Base-by-base conservation (phyloP, 179 eudicot species). In the Silene vulgaris region DNA sequence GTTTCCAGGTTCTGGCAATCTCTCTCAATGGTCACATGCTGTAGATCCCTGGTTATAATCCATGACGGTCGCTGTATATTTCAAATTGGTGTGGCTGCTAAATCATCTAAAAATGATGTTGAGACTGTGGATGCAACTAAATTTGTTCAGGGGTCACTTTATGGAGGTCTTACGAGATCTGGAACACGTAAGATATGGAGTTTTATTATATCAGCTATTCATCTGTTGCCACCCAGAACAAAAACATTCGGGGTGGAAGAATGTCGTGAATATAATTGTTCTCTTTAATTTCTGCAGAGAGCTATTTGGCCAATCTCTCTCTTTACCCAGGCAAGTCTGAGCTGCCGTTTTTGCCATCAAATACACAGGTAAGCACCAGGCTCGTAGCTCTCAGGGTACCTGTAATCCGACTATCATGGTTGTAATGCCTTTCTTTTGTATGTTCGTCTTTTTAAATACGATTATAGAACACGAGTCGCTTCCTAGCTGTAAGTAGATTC, bases 241-340 rank as follows among this genome's bases (percentile, higher is more conserved):
- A 20, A 50, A 26, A 13, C 28, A 35, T 50, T 70, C 3, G 7
- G 20, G 20, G 8, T 48, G 63, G 71, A 29, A 28, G 5, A 74
- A 64, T 45, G 50, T 30, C 32, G 23, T 77, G 20, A 35, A 19
- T 6, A 8, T 66, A 45, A 59, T 37, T 78, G 63, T 52, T 80
- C 37, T 82, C 23, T 56, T 23, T 14, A 81, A 3, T 77, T n/a
- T 72, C 71, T 77, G 82, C 88, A 95, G 97, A 96, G 82, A 91
- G 90, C 83, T 96, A 92, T 83, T 87, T 92, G 89, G 97, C 97
- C 61, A 95, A 95, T 73, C 87, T 95, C 17, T 87, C 97, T 79
- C 89, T 92, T 64, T 95, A 90, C 81, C 97, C 99, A 28, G 95
- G 95, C 74, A 92, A 89, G 80, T 87, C 99, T 60, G 91, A 95